Evolutionary conservation across 2,329 filamentous ascomycete genomes (phyloP).

Genomic region (Xylaria sp.): DNA sequence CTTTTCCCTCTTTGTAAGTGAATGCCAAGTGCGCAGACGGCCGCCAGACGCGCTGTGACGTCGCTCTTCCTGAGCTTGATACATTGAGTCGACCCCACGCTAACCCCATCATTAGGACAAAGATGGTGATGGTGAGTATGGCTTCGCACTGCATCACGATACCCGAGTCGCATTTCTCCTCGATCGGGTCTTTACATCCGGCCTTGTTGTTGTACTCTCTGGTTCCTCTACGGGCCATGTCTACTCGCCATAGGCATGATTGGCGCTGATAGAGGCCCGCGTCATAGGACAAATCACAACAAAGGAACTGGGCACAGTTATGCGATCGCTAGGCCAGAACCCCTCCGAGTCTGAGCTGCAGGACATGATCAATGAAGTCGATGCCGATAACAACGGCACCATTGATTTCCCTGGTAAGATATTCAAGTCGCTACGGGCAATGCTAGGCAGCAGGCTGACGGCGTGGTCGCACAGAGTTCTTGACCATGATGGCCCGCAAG

Average conservation of each 20-base stretch:
- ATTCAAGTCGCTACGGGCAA: background rate
- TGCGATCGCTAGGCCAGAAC: slow-evolving; percentile 90
- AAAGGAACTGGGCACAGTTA: slow-evolving; percentile 89
- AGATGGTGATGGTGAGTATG: slow-evolving; percentile 83
- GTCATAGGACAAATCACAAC: slow-evolving; percentile 84
- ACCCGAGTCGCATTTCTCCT: slow-evolving; percentile 4
- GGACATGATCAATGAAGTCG: slow-evolving; percentile 95
- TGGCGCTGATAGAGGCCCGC: slow-evolving; percentile 28
- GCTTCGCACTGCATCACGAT: slow-evolving; percentile 8
- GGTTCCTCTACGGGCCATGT: background rate
- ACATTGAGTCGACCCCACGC: slow-evolving; percentile 38
- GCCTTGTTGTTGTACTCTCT: background rate
- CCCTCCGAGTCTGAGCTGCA: slow-evolving; percentile 89
- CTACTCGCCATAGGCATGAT: slow-evolving; percentile 17
- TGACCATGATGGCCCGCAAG: slow-evolving; percentile 94
- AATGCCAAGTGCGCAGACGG: background rate
- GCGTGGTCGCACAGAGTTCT: slow-evolving; percentile 70
- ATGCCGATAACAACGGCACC: slow-evolving; percentile 91
- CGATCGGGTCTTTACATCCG: background rate
- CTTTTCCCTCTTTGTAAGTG: slow-evolving; percentile 98
- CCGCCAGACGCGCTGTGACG: background rate
- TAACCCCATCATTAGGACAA: slow-evolving; percentile 71
- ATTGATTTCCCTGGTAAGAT: slow-evolving; percentile 87
- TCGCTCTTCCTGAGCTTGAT: slow-evolving; percentile 1
- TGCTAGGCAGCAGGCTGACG: slow-evolving; percentile 43